Conservation (phyloP, 176 grass and related monocot genomes). For the Oryza punctata region DNA sequence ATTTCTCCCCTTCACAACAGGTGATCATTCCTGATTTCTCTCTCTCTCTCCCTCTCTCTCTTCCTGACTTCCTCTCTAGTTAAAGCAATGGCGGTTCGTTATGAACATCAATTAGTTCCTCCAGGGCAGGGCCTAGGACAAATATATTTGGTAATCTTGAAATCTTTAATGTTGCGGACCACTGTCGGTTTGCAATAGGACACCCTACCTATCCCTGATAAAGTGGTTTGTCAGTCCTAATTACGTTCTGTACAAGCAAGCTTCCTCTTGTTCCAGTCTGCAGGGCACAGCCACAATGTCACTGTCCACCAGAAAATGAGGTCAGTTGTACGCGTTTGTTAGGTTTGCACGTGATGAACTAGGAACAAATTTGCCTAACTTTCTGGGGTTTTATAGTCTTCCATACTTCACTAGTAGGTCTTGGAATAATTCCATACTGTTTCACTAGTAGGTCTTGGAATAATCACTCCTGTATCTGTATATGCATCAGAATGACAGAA, state of each 20-base stretch:
- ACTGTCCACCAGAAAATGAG: slow-evolving; percentile 23
- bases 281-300: slow-evolving; percentile 1
- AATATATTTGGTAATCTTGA: too few relatives aligned
- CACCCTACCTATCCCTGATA: neutral
- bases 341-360: slow-evolving; percentile 8
- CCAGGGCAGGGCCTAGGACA: too few relatives aligned
- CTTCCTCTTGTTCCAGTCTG: slow-evolving; percentile 11
- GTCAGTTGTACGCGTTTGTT: slow-evolving; percentile 18
- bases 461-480: neutral
- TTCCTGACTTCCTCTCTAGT: neutral
- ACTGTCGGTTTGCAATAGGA: neutral
- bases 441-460: neutral
- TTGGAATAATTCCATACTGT: neutral
- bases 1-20: slow-evolving; percentile 84
- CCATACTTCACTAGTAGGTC: slow-evolving; percentile 1
- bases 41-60: too few relatives aligned
- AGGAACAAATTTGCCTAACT: slow-evolving; percentile 16
- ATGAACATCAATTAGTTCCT: neutral
- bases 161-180: slow-evolving; percentile 24
- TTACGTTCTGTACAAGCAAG: slow-evolving; percentile 32
- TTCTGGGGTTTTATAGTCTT: slow-evolving; percentile 11
- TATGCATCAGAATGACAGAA: neutral
- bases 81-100: neutral
- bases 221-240: slow-evolving; percentile 10
- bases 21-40: slow-evolving; percentile 35